phyloP scores from a whole-genome alignment of 2,329 filamentous ascomycete species.

The Hortaea werneckii region DNA sequence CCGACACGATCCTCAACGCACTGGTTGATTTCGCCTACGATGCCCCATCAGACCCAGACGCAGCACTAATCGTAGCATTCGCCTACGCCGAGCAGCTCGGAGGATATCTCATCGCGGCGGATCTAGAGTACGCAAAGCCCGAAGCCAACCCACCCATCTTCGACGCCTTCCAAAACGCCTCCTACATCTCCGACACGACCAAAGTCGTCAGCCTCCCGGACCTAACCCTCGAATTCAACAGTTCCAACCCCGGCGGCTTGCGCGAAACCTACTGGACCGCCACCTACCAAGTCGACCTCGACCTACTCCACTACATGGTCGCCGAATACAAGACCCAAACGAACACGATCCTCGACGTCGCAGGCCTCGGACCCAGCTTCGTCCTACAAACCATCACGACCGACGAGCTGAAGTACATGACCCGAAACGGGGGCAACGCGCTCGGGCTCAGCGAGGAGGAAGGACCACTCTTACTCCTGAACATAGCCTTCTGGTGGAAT shows the following conservation, averaged over 20 bases:
- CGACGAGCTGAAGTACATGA: slow-evolving; percentile 3
- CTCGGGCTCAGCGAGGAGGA: slow-evolving; percentile 8
- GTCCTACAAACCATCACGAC: slow-evolving; percentile 8
- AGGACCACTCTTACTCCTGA: slow-evolving; percentile 5
- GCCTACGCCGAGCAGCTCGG: neutral
- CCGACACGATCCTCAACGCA: neutral
- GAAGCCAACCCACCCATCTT: slow-evolving; percentile 1
- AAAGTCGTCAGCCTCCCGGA: slow-evolving; percentile 1
- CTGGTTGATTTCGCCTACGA: slow-evolving; percentile 1
- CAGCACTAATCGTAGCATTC: slow-evolving; percentile 3
- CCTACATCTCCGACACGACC: neutral
- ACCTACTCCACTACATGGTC: neutral
- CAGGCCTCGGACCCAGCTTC: slow-evolving; percentile 5
- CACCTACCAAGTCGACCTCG: slow-evolving; percentile 1
- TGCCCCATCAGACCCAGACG: neutral
- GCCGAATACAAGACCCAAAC: neutral
- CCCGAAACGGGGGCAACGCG: slow-evolving; percentile 7
- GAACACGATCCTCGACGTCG: slow-evolving; percentile 1
- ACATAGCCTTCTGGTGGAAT: slow-evolving; percentile 9
- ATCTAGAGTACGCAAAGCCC: slow-evolving; percentile 3
- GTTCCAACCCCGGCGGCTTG: slow-evolving; percentile 4
- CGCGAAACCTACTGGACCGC: slow-evolving; percentile 8
- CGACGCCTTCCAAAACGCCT: slow-evolving; percentile 1
- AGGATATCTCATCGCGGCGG: neutral
- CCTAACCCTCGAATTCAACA: slow-evolving; percentile 2